A percentile compares a stretch with the other conserved stretches of the same genome.
These are phyloP conservation scores for Dactylis glomerata DNA, from an alignment of 176 grass and related monocot species.

Conservation along the genomic window DNA sequence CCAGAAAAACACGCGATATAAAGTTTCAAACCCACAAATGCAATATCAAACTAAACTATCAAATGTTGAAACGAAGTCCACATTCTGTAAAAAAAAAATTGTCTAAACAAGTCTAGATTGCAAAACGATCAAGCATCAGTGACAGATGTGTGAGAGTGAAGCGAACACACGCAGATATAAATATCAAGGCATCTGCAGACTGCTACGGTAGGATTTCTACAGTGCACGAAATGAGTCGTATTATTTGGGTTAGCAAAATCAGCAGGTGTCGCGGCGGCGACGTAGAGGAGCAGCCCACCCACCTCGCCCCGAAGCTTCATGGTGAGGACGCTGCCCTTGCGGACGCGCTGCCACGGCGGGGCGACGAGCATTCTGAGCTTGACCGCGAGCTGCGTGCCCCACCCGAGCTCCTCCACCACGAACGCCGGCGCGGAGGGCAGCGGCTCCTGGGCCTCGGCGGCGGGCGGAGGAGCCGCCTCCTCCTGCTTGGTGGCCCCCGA, in stretches of 20 bases:
- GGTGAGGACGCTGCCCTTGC: slow-evolving; percentile 78
- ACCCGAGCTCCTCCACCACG: slow-evolving; percentile 45
- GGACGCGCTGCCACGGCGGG: slow-evolving; percentile 75
- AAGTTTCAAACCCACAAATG: neutral
- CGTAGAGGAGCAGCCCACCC: slow-evolving; percentile 20
- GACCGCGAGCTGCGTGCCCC: slow-evolving; percentile 70
- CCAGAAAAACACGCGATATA: neutral
- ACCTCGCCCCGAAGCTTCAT: slow-evolving; percentile 85
- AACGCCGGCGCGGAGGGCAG: slow-evolving; percentile 15
- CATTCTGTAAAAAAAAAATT: no score
- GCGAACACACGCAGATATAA: neutral
- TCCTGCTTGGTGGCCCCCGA: slow-evolving; percentile 46
- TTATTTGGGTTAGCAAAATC: neutral
- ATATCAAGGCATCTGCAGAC: neutral
- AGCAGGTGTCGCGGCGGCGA: neutral
- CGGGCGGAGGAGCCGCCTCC: slow-evolving; percentile 12
- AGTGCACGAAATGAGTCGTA: slow-evolving; percentile 5
- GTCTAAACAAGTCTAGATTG: neutral
- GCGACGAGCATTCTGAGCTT: slow-evolving; percentile 69
- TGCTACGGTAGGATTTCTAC: neutral
- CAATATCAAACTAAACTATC: neutral
- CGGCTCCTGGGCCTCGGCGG: slow-evolving; percentile 32
- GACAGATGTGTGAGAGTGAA: neutral
- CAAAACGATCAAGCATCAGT: neutral
- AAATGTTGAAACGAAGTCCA: neutral